A percentile compares a stretch with the other conserved stretches of the same genome.
These are phyloP conservation scores for Spathaspora arborariae DNA, from an alignment of 805 yeast genomes.

Conservation along the genomic window DNA sequence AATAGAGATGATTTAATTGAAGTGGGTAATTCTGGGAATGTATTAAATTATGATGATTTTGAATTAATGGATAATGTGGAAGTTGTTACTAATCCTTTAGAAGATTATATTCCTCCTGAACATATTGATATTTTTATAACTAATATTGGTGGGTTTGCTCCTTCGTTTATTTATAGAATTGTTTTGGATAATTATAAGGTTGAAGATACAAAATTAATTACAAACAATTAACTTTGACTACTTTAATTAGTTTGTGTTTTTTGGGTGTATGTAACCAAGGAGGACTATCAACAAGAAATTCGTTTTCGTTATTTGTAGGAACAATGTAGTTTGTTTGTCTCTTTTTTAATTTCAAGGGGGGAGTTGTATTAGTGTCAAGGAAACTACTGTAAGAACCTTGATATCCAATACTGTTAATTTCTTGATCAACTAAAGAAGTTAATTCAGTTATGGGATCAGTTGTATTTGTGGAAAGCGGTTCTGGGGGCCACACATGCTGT, in stretches of 20 bases:
- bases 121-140: slow-evolving; percentile 92
- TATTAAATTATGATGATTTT: slow-evolving; percentile 70
- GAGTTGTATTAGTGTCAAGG: background rate
- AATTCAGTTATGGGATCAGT: background rate
- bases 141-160: slow-evolving; percentile 94
- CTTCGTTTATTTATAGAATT: slow-evolving; percentile 91
- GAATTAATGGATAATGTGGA: slow-evolving; percentile 68
- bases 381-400: background rate
- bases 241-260: background rate
- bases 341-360: background rate
- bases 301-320: background rate
- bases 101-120: slow-evolving; percentile 91
- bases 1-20: slow-evolving; percentile 80
- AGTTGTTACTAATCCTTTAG: slow-evolving; percentile 77
- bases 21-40: slow-evolving; percentile 91
- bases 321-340: background rate
- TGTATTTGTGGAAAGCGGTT: background rate
- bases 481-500: too few relatives aligned
- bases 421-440: slow-evolving; percentile 6
- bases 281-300: background rate
- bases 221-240: background rate
- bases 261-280: background rate
- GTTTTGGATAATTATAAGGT: slow-evolving; percentile 90
- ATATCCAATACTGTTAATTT: background rate
- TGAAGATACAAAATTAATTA: slow-evolving; percentile 61